A percentile compares a stretch with the other conserved stretches of the same genome.
These are phyloP conservation scores for Dacryopinax primogenitus DNA, from an alignment of 768 basidiomycete genomes.

Conservation along the genomic window DNA sequence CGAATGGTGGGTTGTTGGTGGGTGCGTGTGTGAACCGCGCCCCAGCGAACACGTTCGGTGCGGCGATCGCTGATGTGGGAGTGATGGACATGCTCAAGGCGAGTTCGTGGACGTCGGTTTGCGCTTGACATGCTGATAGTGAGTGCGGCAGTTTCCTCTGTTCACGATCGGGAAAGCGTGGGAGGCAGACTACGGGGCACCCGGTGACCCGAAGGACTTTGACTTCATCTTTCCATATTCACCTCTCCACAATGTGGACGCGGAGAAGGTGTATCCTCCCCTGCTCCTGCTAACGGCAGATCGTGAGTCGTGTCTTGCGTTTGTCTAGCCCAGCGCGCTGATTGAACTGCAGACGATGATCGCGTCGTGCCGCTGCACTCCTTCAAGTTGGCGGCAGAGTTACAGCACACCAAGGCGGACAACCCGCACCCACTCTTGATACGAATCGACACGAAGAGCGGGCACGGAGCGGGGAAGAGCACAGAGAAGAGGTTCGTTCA, in stretches of 20 bases:
- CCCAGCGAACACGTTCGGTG: slow-evolving; percentile 62
- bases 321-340: slow-evolving; percentile 6
- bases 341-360: slow-evolving; percentile 48
- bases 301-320: slow-evolving; percentile 37
- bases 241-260: slow-evolving; percentile 66
- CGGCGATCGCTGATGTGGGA: slow-evolving; percentile 67
- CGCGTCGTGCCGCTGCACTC: slow-evolving; percentile 80
- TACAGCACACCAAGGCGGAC: slow-evolving; percentile 50
- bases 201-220: slow-evolving; percentile 62
- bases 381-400: slow-evolving; percentile 68
- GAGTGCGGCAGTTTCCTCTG: slow-evolving; percentile 44
- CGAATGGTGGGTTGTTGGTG: slow-evolving; percentile 76
- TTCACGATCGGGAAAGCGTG: slow-evolving; percentile 70
- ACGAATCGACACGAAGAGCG: slow-evolving; percentile 66
- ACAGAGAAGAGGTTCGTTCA: slow-evolving; percentile 47
- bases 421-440: slow-evolving; percentile 64
- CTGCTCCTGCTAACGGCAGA: slow-evolving; percentile 70
- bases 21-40: slow-evolving; percentile 76
- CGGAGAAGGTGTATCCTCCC: slow-evolving; percentile 48
- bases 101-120: not conserved
- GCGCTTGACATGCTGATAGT: not conserved
- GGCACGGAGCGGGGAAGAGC: slow-evolving; percentile 69
- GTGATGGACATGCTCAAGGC: slow-evolving; percentile 71
- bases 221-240: slow-evolving; percentile 74
- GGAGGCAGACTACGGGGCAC: slow-evolving; percentile 68